Evolutionary conservation across 2,329 filamentous ascomycete genomes (phyloP).

Genomic region (Tolypocladium album): DNA sequence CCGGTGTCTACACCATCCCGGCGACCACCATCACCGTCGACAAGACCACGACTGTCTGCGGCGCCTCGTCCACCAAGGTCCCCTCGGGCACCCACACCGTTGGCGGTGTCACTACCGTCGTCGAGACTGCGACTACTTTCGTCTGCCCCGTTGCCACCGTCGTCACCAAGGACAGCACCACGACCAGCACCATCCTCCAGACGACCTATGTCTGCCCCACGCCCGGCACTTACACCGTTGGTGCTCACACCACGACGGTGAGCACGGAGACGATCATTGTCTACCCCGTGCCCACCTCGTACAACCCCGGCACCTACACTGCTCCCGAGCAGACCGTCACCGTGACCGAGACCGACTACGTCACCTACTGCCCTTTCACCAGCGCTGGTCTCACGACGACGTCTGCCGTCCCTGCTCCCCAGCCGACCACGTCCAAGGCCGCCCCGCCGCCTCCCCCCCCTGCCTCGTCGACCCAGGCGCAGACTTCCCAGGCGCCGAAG

Average conservation of each 20-base stretch:
- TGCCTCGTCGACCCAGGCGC: neutral
- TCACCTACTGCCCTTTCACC: slow-evolving; percentile 61
- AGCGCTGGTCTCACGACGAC: slow-evolving; percentile 26
- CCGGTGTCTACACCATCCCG: slow-evolving; percentile 66
- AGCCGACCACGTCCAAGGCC: slow-evolving; percentile 10
- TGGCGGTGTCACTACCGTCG: slow-evolving; percentile 63
- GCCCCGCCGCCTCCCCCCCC: slow-evolving; percentile 7
- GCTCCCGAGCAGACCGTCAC: slow-evolving; percentile 56
- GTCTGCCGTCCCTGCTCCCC: slow-evolving; percentile 16
- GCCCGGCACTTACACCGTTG: slow-evolving; percentile 67
- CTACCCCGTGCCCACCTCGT: slow-evolving; percentile 55
- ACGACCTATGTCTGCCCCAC: slow-evolving; percentile 66
- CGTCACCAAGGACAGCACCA: slow-evolving; percentile 43
- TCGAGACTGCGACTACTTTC: slow-evolving; percentile 54
- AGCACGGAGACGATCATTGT: slow-evolving; percentile 44
- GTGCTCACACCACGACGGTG: slow-evolving; percentile 52
- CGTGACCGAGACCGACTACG: slow-evolving; percentile 55
- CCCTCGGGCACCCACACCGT: slow-evolving; percentile 55
- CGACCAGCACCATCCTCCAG: slow-evolving; percentile 56
- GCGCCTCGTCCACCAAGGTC: slow-evolving; percentile 48
- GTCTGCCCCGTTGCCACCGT: slow-evolving; percentile 60
- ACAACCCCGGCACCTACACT: slow-evolving; percentile 63
- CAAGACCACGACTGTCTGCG: slow-evolving; percentile 57
- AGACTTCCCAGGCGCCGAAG: slow-evolving; percentile 3
- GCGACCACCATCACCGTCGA: slow-evolving; percentile 60